These are phyloP conservation scores for Talaromyces sp. DNA, from an alignment of 2,329 filamentous ascomycete species.

Conservation along the genomic window DNA sequence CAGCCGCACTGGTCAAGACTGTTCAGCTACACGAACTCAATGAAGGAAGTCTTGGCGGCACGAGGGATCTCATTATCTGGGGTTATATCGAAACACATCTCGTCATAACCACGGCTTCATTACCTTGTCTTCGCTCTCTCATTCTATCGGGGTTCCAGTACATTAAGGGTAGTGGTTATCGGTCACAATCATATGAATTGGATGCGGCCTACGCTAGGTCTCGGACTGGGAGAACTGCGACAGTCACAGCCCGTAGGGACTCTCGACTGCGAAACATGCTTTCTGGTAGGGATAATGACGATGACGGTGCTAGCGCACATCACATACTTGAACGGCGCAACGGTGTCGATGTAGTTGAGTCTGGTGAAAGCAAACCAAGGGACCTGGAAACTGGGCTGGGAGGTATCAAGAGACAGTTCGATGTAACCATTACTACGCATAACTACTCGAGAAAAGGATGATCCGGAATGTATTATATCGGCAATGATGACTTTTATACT, in stretches of 20 bases:
- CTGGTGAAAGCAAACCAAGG: neutral
- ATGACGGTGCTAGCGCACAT: neutral
- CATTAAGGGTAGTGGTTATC: neutral
- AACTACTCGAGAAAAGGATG: too few relatives aligned
- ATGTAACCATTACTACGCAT: conserved; percentile 2
- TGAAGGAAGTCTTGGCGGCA: conserved; percentile 17
- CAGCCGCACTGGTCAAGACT: conserved; percentile 26
- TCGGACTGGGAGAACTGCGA: neutral
- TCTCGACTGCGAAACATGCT: conserved; percentile 7
- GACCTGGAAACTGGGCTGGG: neutral
- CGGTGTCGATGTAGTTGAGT: neutral
- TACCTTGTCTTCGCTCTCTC: conserved; percentile 29
- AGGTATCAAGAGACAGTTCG: neutral
- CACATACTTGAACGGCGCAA: conserved; percentile 2
- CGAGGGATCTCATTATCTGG: conserved; percentile 28
- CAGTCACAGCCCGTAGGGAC: conserved; percentile 1
- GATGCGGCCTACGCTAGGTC: neutral
- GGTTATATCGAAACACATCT: conserved; percentile 27
- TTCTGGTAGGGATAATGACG: neutral
- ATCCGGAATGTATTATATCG: too few relatives aligned
- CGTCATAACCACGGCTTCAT: conserved; percentile 31
- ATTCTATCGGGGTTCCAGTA: conserved; percentile 15
- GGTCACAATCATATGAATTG: conserved; percentile 4
- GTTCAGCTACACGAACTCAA: conserved; percentile 19
- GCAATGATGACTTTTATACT: too few relatives aligned